Conservation (phyloP, 139 green algal species). For the Zygnema circumcarinatum region DNA sequence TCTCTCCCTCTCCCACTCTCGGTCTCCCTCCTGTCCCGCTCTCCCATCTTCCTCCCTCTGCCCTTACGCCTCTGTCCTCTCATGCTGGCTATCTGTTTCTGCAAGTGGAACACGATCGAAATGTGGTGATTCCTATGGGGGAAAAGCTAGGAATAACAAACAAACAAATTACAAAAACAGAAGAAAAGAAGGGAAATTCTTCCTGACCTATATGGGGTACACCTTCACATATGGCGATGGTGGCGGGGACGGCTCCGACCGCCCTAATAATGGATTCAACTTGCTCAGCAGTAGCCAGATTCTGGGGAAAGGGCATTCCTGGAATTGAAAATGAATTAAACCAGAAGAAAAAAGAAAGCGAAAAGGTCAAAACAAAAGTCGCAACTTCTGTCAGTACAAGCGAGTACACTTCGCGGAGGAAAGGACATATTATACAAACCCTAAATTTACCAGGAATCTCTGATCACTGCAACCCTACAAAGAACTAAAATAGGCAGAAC, state of each 20-base stretch:
- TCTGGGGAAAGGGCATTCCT: constrained; percentile 95
- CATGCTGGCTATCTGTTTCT: not conserved
- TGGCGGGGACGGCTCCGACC: constrained; percentile 85
- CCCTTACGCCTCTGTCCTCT: not conserved
- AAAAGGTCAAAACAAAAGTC: too few relatives aligned
- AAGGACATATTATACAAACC: too few relatives aligned
- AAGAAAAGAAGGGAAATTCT: not conserved
- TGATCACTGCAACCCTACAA: too few relatives aligned
- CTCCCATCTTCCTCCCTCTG: not conserved
- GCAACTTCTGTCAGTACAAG: not conserved
- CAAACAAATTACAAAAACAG: not conserved
- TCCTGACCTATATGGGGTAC: constrained; percentile 68
- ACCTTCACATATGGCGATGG: constrained; percentile 89
- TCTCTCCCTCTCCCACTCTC: not conserved
- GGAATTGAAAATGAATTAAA: constrained; percentile 1
- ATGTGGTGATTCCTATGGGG: too few relatives aligned
- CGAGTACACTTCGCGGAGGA: too few relatives aligned
- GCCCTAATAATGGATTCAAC: constrained; percentile 85
- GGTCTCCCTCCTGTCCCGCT: not conserved
- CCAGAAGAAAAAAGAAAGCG: not conserved
- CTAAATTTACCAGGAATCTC: too few relatives aligned
- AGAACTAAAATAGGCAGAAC: too few relatives aligned
- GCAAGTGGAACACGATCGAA: too few relatives aligned
- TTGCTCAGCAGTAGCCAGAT: constrained; percentile 82
- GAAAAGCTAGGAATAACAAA: too few relatives aligned